Evolutionary conservation across 345 rosid genomes (phyloP), one percentile per base, ranked within the genome.

Genomic region (Linum trigynum): DNA sequence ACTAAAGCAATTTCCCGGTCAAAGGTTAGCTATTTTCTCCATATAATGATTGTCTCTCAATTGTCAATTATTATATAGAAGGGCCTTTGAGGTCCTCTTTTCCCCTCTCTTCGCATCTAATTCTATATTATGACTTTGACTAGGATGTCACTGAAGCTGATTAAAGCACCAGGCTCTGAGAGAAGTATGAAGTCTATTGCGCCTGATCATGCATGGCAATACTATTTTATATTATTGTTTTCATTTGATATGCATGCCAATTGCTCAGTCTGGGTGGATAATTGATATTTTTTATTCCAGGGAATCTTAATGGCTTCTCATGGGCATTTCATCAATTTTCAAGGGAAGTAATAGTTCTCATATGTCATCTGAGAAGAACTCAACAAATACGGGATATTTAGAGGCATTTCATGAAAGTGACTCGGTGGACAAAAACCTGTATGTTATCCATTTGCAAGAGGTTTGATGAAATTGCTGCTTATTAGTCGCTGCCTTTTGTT

Each of bases 301-400:
- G 71, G 40, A 51, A 16, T 16, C 12, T 62, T 60, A 72, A 75
- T 63, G 80, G 82, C 77, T 83, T 98, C 42, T 80, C 83, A 63
- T 95, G 99, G 96, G 94, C 3, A 84, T 95, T 64, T 82, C 96
- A 39, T 89, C 96, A 58, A 88, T 95, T 65, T 91, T 95, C 67
- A 85, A 98, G 65, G 86, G 90, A 38, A 72, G 74, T 64, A 92
- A 91, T 68, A 75, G 70, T 60, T 67, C 78, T 5, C 85, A 87
- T 38, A n/a, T 66, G 14, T 67, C 79, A 68, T 82, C 80, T 40
- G 91, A n/a, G n/a, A n/a, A 86, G 75, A 96, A 57, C 38, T 23
- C 38, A 37, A 10, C 61, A 23, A 23, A 7, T 37, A 57, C 7
- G 38, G 3, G 11, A 8, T 37, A 57, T 6, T n/a, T 37, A 5